phyloP scores from a whole-genome alignment of 257 asterid species.

The Echium plantagineum region DNA sequence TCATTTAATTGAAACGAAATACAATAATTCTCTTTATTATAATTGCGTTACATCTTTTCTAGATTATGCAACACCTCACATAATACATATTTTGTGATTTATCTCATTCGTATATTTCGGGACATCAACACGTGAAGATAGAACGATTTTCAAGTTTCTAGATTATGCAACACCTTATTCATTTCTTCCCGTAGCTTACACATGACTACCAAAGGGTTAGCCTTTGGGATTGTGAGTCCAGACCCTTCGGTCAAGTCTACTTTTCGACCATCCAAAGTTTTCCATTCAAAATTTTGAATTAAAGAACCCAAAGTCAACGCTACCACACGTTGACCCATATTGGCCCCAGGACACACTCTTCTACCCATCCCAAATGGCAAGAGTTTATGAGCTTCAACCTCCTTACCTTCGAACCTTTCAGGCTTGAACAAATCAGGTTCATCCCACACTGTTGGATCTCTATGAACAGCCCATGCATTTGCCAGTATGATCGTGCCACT shows the following conservation, averaged over 20 bases:
- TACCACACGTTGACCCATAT: background rate
- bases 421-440: constrained; percentile 1
- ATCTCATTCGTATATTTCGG: too few species aligned
- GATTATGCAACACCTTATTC: background rate
- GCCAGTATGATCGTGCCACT: background rate
- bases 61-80: too few species aligned
- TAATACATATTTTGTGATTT: too few species aligned
- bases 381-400: background rate
- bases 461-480: background rate
- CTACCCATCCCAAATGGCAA: constrained; percentile 5
- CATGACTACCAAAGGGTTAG: constrained; percentile 1
- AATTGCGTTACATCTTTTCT: background rate
- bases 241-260: constrained; percentile 4
- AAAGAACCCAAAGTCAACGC: constrained; percentile 5
- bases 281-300: constrained; percentile 9
- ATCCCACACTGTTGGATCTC: constrained; percentile 1
- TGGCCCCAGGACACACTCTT: constrained; percentile 1
- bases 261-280: constrained; percentile 1
- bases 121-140: too few species aligned
- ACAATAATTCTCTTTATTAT: too few species aligned
- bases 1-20: too few species aligned
- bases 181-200: background rate
- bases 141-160: too few species aligned
- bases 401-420: background rate
- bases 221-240: constrained; percentile 6